These are phyloP conservation scores for Chamaecrista fasciculata DNA, from an alignment of 306 rosid genomes.

Conservation along the genomic window DNA sequence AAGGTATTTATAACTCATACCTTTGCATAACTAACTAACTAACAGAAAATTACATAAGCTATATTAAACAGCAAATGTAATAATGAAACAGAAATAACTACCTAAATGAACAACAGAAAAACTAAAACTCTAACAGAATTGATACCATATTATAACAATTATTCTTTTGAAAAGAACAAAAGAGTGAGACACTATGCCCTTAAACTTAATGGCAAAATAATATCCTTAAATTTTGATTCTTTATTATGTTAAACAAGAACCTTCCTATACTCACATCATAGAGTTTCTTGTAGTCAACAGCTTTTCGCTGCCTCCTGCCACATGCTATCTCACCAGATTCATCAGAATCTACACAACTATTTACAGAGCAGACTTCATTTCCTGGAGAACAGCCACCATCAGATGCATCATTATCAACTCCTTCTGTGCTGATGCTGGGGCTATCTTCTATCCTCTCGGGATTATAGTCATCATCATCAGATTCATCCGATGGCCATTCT, in stretches of 20 bases:
- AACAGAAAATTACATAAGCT: too few species aligned
- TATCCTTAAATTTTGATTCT: neutral
- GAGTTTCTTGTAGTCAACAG: constrained; percentile 74
- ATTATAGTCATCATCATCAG: constrained; percentile 85
- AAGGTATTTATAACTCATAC: too few species aligned
- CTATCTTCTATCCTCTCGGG: constrained; percentile 64
- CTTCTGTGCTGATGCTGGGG: constrained; percentile 43
- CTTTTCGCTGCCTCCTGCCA: constrained; percentile 71
- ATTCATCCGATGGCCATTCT: constrained; percentile 94
- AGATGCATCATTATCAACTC: constrained; percentile 37
- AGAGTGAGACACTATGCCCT: neutral
- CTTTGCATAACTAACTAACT: too few species aligned
- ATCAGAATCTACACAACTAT: constrained; percentile 54
- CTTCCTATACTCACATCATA: constrained; percentile 59
- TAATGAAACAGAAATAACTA: too few species aligned
- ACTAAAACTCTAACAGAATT: too few species aligned
- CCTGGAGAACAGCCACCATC: constrained; percentile 39
- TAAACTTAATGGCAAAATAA: neutral
- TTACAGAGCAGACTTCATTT: constrained; percentile 37
- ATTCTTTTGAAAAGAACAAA: too few species aligned
- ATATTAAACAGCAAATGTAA: too few species aligned
- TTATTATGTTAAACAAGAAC: constrained; percentile 14
- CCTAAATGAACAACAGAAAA: too few species aligned
- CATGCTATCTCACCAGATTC: constrained; percentile 55
- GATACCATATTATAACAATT: too few species aligned